Base-by-base conservation (phyloP, 2,329 filamentous ascomycete genomes). In the Calonectria crousiana region DNA sequence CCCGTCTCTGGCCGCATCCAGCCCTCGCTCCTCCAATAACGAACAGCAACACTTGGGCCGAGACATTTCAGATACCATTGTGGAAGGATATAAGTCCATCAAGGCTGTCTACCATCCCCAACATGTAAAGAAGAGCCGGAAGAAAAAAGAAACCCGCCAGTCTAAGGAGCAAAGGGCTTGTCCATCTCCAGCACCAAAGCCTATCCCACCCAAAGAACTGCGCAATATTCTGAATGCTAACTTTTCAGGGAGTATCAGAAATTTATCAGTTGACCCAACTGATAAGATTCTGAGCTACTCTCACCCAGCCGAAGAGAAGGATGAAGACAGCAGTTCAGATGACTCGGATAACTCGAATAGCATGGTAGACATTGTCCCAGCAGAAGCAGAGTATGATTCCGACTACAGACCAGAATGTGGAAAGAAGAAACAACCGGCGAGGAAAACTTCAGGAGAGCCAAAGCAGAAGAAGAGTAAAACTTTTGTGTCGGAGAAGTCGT, bases 381-480 rank as follows among this genome's bases (percentile, higher is more conserved):
- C 70, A 4, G 75, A 78, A 30, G 65, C 78, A 0, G 78, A 79
- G 28, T 72, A 77, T 4, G 78, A 79, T 51, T 70, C 53, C 0
- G 68, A 75, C 9, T 79, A 79, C 26, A 58, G 60, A 5, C 78
- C 78, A 1, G 75, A 69, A 6, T 32, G 51, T 28, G 71, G 47
- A 6, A 32, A 44, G 14, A 77, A 68, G 58, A 77, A 72, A 38
- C 72, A 62, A 4, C n/a, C 44, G 3, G 13, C 13, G 23, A 76
- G 53, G 18, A 78, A 74, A 13, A 8, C 49, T 26, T 41, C 23
- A 5, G 65, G 28, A 8, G 23, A 18, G 23, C 44, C 51, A 2
- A 44, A 51, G 18, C 72, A 75, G 4, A 76, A 71, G 47, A 79
- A 73, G 18, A 69, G 72, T 16, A 56, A 20, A 6, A 18, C n/a